These are phyloP conservation scores for Syncephalastrum monosporum DNA, from an alignment of 371 early-diverging fungal species.

Conservation along the genomic window DNA sequence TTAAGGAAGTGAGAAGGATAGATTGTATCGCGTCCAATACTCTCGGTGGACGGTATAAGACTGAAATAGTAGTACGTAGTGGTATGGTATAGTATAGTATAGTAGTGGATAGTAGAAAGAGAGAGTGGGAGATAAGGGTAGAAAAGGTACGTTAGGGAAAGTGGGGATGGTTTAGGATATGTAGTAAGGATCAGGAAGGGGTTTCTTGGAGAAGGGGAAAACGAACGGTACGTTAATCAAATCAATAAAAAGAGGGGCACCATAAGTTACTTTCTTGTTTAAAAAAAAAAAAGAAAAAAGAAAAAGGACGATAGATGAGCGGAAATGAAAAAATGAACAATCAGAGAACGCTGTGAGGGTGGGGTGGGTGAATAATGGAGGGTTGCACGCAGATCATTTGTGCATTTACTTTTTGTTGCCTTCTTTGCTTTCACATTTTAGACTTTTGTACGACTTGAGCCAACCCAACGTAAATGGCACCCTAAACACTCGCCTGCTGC, in stretches of 20 bases:
- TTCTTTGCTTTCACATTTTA: conserved; percentile 7
- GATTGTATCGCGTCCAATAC: not conserved
- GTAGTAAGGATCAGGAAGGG: conserved; percentile 4
- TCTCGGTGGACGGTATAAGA: conserved; percentile 7
- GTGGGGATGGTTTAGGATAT: conserved; percentile 3
- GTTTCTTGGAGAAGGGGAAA: conserved; percentile 9
- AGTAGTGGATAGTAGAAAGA: conserved; percentile 1
- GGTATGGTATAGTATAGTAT: not conserved
- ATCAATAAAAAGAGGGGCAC: too few species aligned
- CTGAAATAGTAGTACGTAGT: not conserved
- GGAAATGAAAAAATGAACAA: too few species aligned
- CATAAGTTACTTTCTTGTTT: not conserved
- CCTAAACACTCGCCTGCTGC: not conserved
- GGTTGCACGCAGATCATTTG: too few species aligned
- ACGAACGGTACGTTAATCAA: conserved; percentile 2
- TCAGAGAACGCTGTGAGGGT: too few species aligned
- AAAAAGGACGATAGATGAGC: conserved; percentile 4
- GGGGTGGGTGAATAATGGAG: too few species aligned
- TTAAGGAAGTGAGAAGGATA: conserved; percentile 1
- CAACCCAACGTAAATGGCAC: conserved; percentile 3
- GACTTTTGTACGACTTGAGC: not conserved
- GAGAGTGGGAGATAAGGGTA: not conserved
- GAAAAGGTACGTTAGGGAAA: conserved; percentile 3
- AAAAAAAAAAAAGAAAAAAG: conserved; percentile 10
- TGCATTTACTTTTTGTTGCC: too few species aligned